phyloP scores from a whole-genome alignment of 805 yeast genomes.

The Barnettozyma sucrosica region DNA sequence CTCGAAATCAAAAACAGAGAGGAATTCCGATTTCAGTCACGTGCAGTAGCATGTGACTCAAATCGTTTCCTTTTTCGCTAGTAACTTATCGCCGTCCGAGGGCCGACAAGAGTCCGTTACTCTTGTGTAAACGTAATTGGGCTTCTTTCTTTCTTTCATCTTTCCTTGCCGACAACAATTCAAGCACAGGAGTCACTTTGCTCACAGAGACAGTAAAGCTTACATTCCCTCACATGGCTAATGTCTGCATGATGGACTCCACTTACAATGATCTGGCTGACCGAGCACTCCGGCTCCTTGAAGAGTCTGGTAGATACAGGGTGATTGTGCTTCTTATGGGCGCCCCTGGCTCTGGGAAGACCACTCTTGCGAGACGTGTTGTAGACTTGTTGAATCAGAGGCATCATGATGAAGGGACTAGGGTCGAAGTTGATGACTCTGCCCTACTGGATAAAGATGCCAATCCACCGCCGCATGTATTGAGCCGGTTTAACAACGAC shows the following conservation, averaged over 20 bases:
- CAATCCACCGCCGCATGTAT: not conserved
- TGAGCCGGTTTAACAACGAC: not conserved
- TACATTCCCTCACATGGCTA: constrained; percentile 3
- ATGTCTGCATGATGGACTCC: constrained; percentile 24
- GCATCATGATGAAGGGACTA: constrained; percentile 16
- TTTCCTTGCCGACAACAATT: not conserved
- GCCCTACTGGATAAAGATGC: not conserved
- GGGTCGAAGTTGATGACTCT: not conserved
- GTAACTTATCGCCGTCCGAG: not conserved
- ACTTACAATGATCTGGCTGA: constrained; percentile 28
- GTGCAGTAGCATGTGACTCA: not conserved
- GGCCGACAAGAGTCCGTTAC: not conserved
- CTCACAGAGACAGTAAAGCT: too few species aligned
- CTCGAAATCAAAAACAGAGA: not conserved
- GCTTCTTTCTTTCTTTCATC: not conserved
- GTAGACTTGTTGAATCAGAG: constrained; percentile 34
- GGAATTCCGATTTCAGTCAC: not conserved
- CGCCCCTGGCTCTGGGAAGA: constrained; percentile 82
- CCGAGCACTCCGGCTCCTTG: constrained; percentile 27
- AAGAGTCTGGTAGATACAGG: constrained; percentile 33
- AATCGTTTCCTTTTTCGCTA: not conserved
- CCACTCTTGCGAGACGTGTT: constrained; percentile 53
- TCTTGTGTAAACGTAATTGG: too few species aligned
- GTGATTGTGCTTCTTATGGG: constrained; percentile 61
- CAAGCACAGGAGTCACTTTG: not conserved